A percentile compares a stretch with the other conserved stretches of the same genome.
Evolutionary conservation across 441 rosid species (phyloP).

Genomic region (Hypseocharis bilobata): DNA sequence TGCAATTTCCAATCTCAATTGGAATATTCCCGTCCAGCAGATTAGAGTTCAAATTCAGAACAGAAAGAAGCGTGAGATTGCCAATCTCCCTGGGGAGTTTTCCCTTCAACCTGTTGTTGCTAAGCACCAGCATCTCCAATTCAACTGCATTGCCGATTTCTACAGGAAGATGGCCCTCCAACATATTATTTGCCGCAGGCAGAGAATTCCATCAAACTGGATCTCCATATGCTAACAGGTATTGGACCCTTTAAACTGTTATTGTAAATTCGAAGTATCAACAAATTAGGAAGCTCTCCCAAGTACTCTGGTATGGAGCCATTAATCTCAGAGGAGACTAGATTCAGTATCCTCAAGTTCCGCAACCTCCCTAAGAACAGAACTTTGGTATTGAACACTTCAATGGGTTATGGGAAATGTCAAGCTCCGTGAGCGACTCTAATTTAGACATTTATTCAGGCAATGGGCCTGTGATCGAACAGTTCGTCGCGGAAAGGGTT

Average conservation of each 20-base stretch:
- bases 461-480: conserved; percentile 56
- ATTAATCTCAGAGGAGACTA: conserved; percentile 46
- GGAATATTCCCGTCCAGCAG: conserved; percentile 57
- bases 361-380: conserved; percentile 51
- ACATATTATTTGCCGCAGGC: conserved; percentile 53
- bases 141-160: conserved; percentile 51
- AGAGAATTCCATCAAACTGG: conserved; percentile 65
- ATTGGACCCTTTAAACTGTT: conserved; percentile 58
- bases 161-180: conserved; percentile 47
- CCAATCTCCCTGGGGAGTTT: conserved; percentile 59
- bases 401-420: conserved; percentile 74
- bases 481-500: conserved; percentile 44
- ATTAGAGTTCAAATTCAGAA: conserved; percentile 63
- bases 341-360: conserved; percentile 44
- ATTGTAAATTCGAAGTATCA: conserved; percentile 60
- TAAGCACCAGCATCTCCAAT: conserved; percentile 54
- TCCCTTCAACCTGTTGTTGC: conserved; percentile 46
- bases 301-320: conserved; percentile 67
- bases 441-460: conserved; percentile 49
- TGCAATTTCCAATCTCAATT: conserved; percentile 49
- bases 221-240: conserved; percentile 59
- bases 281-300: conserved; percentile 52
- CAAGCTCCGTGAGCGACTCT: conserved; percentile 39
- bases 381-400: conserved; percentile 51
- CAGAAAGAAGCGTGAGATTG: conserved; percentile 47